Base-by-base conservation (phyloP, 345 rosid species). In the Eucalyptus curtisii region DNA sequence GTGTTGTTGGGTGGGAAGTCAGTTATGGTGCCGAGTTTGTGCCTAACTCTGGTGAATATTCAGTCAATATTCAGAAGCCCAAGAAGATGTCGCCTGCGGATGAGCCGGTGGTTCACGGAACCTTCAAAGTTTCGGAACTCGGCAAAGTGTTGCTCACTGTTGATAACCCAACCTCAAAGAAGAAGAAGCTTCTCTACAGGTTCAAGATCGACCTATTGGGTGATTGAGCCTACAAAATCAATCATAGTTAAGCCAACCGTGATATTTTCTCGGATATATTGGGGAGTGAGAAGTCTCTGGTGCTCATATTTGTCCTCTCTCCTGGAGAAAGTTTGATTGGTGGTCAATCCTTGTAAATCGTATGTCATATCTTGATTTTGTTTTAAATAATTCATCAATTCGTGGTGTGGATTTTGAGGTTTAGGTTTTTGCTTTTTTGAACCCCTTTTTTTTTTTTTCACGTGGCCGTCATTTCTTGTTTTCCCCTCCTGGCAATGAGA, bases 1-100 rank as follows among this genome's bases (percentile, higher is more conserved):
- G 99, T 44, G 99, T 96, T 16, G 96, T 96, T 45, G 99, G 97
- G 40, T 97, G 99, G 99, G 98, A 96, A 86, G 97, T 96, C 90
- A 95, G 93, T 90, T 96, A 93, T 86, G 93, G 95, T 55, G 96
- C 99, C 6, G 99, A 97, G 91, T 97, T 97, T 86, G 95, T 93
- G 90, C 99, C 99, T 0, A 92, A 95, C 86, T 91, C 92, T 49
- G 94, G 94, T 85, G 94, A 92, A 66, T 97, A 95, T 50, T 93
- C 97, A 14, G 91, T 97, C 30, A 94, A 96, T 88, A 92, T 97
- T 66, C 95, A 96, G 52, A 97, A 97, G 90, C 92, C 95, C 13
- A 93, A 94, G 49, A 97, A 97, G 90, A 92, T 97, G 94, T 87
- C 89, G 27, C 93, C 98, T 82, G 68, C 89, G 2, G 96, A 93